Evolutionary conservation across 2,329 filamentous ascomycete genomes (phyloP), one percentile per base, ranked within the genome.

Genomic region (Fusarium clavum): DNA sequence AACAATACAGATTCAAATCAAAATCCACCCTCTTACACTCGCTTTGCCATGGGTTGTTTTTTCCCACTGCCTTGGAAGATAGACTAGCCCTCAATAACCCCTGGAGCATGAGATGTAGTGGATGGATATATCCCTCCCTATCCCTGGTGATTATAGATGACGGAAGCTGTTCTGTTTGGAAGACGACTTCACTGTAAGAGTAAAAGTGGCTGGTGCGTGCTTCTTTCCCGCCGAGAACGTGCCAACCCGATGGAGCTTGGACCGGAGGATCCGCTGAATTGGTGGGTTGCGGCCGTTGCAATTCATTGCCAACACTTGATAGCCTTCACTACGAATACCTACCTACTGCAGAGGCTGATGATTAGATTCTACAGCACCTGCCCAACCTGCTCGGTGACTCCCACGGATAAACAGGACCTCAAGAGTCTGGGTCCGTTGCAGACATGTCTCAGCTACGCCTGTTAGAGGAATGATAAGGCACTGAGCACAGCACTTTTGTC

Each of bases 31-130:
- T 53, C 30, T 41, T 53, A 57, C 51, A 53, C 44, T 63, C 55
- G 38, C 48, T 49, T 62, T 52, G 34, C 34, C 56, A 61, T 38
- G 64, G 63, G 41, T 67, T 22, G 41, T 58, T 40, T 51, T 46
- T 32, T 38, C 8, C 13, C 63, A 58, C 65, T 72, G 57, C 69
- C 65, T 70, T 74, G 62, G 68, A 74, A 74, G 71, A 71, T 70
- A 71, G 48, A 64, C 63, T 70, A 71, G 57, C 67, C 63, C 67
- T 71, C 64, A 65, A 61, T 34, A 53, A 62, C 62, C 71, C 71
- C 71, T 64, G 49, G 34, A 30, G 44, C 18, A 38, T 38, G 34
- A 38, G 34, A 34, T 38, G 16, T n/a, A 11, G 43, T 48, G 27
- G 55, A 54, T 41, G 57, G 45, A 57, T 63, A 44, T 51, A 51